Evolutionary conservation across 2,329 filamentous ascomycete genomes (phyloP).

Genomic region (Davidsoniella australis): DNA sequence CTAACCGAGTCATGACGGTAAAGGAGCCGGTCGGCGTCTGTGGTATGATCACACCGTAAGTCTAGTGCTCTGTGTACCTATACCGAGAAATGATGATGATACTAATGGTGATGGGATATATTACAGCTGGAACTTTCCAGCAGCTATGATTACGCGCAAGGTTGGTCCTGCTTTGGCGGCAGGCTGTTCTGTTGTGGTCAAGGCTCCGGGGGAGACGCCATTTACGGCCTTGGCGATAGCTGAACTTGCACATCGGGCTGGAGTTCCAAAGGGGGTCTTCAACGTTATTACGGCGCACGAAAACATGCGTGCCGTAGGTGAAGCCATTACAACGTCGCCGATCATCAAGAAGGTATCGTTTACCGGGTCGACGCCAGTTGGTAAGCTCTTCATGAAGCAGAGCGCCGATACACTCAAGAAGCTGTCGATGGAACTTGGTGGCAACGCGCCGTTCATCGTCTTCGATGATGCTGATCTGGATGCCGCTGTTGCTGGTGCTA

Average conservation of each 20-base stretch:
- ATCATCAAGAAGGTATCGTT: constrained; percentile 83
- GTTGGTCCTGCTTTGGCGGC: constrained; percentile 65
- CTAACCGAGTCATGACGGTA: constrained; percentile 59
- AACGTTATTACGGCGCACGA: constrained; percentile 69
- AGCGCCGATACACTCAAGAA: constrained; percentile 69
- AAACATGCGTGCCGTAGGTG: constrained; percentile 67
- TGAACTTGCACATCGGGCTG: constrained; percentile 71
- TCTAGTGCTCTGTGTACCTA: background rate
- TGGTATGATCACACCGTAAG: constrained; percentile 58
- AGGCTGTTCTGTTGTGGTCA: constrained; percentile 88
- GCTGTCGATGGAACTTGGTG: constrained; percentile 75
- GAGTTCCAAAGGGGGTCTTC: constrained; percentile 77
- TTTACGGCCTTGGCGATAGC: constrained; percentile 78
- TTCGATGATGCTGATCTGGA: constrained; percentile 92
- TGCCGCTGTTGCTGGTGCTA: constrained; percentile 62
- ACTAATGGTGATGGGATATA: constrained; percentile 1
- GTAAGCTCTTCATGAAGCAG: constrained; percentile 75
- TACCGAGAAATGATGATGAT: background rate
- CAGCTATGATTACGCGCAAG: constrained; percentile 59
- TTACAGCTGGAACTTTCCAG: constrained; percentile 66
- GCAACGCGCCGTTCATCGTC: constrained; percentile 91
- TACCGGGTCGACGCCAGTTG: constrained; percentile 59
- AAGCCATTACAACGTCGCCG: constrained; percentile 51
- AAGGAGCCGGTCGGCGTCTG: constrained; percentile 76
- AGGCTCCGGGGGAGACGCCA: constrained; percentile 82